Evolutionary conservation across 1,284 basidiomycete genomes (phyloP).

Genomic region (Puccinia horiana): DNA sequence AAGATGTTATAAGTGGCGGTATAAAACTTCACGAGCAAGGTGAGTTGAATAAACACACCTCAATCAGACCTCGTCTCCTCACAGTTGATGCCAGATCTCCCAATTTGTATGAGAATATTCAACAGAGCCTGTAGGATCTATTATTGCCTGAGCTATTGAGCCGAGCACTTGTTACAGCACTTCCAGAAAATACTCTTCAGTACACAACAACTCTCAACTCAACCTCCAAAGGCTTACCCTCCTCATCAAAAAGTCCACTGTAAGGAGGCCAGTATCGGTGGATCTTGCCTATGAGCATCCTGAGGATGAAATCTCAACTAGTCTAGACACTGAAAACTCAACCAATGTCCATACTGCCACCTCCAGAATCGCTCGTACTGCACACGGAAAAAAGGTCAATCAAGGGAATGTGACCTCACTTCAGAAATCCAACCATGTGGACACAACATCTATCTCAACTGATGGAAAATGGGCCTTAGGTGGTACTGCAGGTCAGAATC

Average conservation of each 20-base stretch:
- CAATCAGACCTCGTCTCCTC: background rate
- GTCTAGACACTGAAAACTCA: background rate
- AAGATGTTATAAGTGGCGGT: no score
- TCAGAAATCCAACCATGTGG: background rate
- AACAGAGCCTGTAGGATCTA: background rate
- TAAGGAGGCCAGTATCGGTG: background rate
- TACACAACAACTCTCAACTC: background rate
- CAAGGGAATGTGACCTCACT: background rate
- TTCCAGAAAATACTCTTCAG: background rate
- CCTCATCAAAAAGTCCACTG: background rate
- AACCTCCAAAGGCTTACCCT: background rate
- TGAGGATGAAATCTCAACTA: background rate
- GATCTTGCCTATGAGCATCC: background rate
- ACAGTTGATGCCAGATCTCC: background rate
- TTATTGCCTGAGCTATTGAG: background rate
- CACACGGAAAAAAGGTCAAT: background rate
- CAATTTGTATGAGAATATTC: background rate
- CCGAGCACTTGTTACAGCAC: background rate
- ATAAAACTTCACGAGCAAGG: background rate
- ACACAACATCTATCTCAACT: background rate
- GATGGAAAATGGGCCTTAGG: conserved; percentile 6
- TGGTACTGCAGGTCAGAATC: background rate
- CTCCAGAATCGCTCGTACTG: background rate
- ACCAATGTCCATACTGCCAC: background rate
- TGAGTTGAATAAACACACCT: background rate